These are phyloP conservation scores for Penicillium parvum DNA, from an alignment of 495 filamentous ascomycete genomes.

Conservation along the genomic window DNA sequence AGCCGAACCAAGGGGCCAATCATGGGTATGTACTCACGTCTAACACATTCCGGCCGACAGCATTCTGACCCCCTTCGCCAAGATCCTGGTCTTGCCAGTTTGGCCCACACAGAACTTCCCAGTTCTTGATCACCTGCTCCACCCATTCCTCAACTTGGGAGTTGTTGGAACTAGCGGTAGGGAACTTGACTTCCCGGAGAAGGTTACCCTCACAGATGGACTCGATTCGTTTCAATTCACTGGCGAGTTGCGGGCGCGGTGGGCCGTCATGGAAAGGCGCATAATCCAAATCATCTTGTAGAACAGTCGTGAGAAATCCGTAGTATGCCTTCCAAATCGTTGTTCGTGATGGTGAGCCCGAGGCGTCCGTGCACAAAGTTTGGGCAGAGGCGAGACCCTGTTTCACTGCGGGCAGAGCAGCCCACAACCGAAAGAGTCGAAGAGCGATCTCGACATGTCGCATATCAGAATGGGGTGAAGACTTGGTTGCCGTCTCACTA, in stretches of 20 bases:
- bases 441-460: slow-evolving; percentile 34
- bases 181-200: slow-evolving; percentile 72
- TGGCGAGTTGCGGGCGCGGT: slow-evolving; percentile 59
- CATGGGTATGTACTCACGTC: slow-evolving; percentile 49
- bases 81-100: slow-evolving; percentile 72
- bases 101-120: slow-evolving; percentile 70
- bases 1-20: slow-evolving; percentile 1
- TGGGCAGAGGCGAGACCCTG: slow-evolving; percentile 46
- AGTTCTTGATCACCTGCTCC: slow-evolving; percentile 75
- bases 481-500: slow-evolving; percentile 49
- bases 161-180: slow-evolving; percentile 70
- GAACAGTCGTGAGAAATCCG: slow-evolving; percentile 58
- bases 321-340: slow-evolving; percentile 78
- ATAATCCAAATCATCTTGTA: slow-evolving; percentile 36
- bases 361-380: slow-evolving; percentile 14
- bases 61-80: slow-evolving; percentile 70
- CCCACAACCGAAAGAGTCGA: slow-evolving; percentile 38
- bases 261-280: slow-evolving; percentile 27
- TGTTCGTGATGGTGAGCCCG: slow-evolving; percentile 19
- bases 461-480: slow-evolving; percentile 19
- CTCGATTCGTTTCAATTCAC: slow-evolving; percentile 72
- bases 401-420: slow-evolving; percentile 36
- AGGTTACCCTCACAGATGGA: slow-evolving; percentile 66
- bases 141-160: slow-evolving; percentile 77
- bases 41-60: slow-evolving; percentile 64